These are phyloP conservation scores for Kernera saxatilis DNA, from an alignment of 345 rosid genomes.

Conservation along the genomic window DNA sequence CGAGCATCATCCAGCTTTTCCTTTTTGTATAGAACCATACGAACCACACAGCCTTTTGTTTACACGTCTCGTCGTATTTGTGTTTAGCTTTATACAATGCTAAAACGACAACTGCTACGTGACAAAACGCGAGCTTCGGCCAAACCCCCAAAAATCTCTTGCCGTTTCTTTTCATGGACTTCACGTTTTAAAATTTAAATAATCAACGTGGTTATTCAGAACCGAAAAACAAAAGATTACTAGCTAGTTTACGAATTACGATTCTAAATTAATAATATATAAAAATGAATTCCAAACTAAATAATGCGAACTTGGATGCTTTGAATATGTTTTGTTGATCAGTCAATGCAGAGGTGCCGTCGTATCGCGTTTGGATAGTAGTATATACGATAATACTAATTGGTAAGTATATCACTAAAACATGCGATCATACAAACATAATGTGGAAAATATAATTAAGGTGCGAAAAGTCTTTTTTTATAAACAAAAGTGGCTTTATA, in stretches of 20 bases:
- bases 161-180: slow-evolving; percentile 12
- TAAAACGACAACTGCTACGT: slow-evolving; percentile 31
- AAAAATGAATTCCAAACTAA: background rate
- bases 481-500: background rate
- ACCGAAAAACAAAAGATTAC: background rate
- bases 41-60: slow-evolving; percentile 31
- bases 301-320: background rate
- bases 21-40: slow-evolving; percentile 26
- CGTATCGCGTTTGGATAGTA: background rate
- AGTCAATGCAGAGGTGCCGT: background rate
- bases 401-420: background rate
- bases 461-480: too few species aligned
- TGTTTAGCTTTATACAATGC: slow-evolving; percentile 12
- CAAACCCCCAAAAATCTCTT: slow-evolving; percentile 31
- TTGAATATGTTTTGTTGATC: background rate
- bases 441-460: background rate
- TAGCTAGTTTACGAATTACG: background rate
- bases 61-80: slow-evolving; percentile 37
- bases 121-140: slow-evolving; percentile 38
- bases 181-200: background rate
- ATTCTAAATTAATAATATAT: background rate
- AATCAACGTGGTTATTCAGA: background rate
- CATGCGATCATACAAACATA: background rate
- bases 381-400: background rate
- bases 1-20: slow-evolving; percentile 21